Conservation (phyloP, 108 stramenopile genomes). For the Stephanodiscus triporus region DNA sequence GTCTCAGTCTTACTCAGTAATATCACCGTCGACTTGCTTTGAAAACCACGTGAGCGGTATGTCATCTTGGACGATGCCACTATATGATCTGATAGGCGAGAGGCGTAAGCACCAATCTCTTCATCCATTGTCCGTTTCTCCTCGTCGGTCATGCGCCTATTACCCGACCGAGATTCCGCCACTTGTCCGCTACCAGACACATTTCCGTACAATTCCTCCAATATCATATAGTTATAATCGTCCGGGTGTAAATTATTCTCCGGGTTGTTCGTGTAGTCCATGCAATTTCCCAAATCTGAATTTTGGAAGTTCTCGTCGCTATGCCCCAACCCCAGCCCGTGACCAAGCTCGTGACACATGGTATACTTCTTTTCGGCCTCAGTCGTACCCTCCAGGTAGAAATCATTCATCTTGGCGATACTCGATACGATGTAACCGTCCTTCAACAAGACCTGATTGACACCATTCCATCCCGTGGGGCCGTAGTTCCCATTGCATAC, state of each 20-base stretch:
- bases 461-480: constrained; percentile 76
- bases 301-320: constrained; percentile 84
- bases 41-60: neutral
- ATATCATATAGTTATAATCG: constrained; percentile 58
- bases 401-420: constrained; percentile 81
- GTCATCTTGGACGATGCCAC: constrained; percentile 1
- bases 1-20: constrained; percentile 22
- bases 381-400: constrained; percentile 58
- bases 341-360: constrained; percentile 75
- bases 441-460: constrained; percentile 62
- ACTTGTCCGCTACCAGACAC: constrained; percentile 27
- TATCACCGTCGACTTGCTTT: constrained; percentile 8
- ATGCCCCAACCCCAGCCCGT: constrained; percentile 82
- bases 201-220: constrained; percentile 73
- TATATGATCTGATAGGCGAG: constrained; percentile 26
- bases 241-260: constrained; percentile 69
- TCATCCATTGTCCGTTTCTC: constrained; percentile 13
- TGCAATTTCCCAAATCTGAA: constrained; percentile 81
- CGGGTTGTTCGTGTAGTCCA: constrained; percentile 80
- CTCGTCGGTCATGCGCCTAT: neutral
- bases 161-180: neutral
- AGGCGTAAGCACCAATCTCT: constrained; percentile 38
- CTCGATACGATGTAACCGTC: constrained; percentile 65
- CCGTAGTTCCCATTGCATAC: constrained; percentile 89
- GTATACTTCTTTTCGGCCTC: constrained; percentile 68